Percentiles rank a stretch among this genome's conserved stretches.
Evolutionary conservation across 768 basidiomycete genomes (phyloP).

Genomic region (Tylopilus intermedius): DNA sequence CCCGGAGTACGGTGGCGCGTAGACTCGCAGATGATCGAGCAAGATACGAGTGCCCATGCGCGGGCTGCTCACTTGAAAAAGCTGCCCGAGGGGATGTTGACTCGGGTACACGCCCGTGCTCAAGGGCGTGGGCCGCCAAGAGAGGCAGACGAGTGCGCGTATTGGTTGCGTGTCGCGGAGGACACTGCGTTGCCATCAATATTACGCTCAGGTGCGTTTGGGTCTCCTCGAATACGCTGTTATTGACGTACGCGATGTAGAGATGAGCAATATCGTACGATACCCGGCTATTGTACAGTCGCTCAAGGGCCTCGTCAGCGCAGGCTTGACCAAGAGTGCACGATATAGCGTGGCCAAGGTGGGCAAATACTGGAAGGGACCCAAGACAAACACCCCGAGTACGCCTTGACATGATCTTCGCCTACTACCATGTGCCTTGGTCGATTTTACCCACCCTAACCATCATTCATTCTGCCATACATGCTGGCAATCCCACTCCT

Average conservation of each 20-base stretch:
- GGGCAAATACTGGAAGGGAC: constrained; percentile 72
- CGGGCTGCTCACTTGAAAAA: constrained; percentile 72
- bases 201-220: constrained; percentile 48
- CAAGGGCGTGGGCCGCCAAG: constrained; percentile 31
- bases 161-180: constrained; percentile 69
- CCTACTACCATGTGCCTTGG: neutral
- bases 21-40: constrained; percentile 51
- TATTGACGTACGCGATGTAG: constrained; percentile 34
- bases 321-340: constrained; percentile 73
- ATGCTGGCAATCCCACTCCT: constrained; percentile 8
- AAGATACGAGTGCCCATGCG: constrained; percentile 67
- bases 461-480: neutral
- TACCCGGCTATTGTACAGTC: constrained; percentile 81
- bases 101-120: constrained; percentile 42
- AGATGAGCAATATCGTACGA: constrained; percentile 73
- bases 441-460: neutral
- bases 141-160: constrained; percentile 67
- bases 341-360: constrained; percentile 75
- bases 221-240: neutral
- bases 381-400: neutral
- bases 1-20: constrained; percentile 75
- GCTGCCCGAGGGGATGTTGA: constrained; percentile 65
- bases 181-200: constrained; percentile 52
- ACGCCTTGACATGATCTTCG: constrained; percentile 5
- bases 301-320: constrained; percentile 80